Percentiles rank a stretch among this genome's conserved stretches.
Conservation (phyloP, 805 yeast species). For the Myxozyma nipponensis region DNA sequence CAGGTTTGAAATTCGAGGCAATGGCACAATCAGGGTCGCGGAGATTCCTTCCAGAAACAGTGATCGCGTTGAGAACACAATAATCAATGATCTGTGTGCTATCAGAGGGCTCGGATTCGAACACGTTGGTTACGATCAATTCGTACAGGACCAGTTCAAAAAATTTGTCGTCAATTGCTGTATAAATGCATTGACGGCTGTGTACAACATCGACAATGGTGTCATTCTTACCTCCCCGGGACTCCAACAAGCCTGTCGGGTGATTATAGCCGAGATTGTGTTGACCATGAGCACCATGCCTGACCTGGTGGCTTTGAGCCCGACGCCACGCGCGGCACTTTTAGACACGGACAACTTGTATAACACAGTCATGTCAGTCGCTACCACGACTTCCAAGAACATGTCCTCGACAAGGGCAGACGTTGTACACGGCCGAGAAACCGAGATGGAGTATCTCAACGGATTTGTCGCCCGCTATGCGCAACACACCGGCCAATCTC, state of each 20-base stretch:
- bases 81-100: not conserved
- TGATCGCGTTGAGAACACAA: not conserved
- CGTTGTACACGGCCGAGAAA: conserved; percentile 46
- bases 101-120: not conserved
- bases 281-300: conserved; percentile 7
- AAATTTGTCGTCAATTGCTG: conserved; percentile 79
- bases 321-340: conserved; percentile 1
- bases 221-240: conserved; percentile 47
- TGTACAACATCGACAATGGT: conserved; percentile 74
- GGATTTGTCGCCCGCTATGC: conserved; percentile 46
- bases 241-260: not conserved
- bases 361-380: conserved; percentile 41
- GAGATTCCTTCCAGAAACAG: conserved; percentile 44
- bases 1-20: conserved; percentile 63
- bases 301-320: conserved; percentile 7
- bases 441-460: conserved; percentile 80
- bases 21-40: conserved; percentile 59
- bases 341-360: conserved; percentile 37
- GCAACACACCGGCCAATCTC: conserved; percentile 1
- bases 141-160: conserved; percentile 60
- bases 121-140: conserved; percentile 39
- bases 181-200: conserved; percentile 77
- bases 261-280: conserved; percentile 40
- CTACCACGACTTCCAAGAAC: conserved; percentile 52
- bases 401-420: conserved; percentile 73